phyloP scores from a whole-genome alignment of 495 filamentous ascomycete genomes.

The Chaetomium tenue region DNA sequence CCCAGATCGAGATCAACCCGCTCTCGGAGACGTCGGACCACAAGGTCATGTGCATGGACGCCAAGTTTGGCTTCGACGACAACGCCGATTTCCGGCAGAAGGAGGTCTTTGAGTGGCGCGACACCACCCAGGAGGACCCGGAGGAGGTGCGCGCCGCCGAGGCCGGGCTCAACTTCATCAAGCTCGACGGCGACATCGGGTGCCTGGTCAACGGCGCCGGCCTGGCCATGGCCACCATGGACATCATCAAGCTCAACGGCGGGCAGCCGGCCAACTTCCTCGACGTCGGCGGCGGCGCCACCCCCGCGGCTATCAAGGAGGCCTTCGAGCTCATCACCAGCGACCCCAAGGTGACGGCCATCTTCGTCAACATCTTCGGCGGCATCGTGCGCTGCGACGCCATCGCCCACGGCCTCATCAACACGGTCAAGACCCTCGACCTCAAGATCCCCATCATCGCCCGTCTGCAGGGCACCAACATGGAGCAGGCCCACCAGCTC shows the following conservation, averaged over 20 bases:
- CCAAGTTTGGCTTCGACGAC: conserved; percentile 96
- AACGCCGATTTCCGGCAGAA: conserved; percentile 98
- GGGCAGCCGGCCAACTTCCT: conserved; percentile 97
- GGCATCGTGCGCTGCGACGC: conserved; percentile 98
- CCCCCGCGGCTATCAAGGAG: conserved; percentile 91
- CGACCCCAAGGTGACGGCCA: conserved; percentile 96
- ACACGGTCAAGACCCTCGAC: conserved; percentile 89
- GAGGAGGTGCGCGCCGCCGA: conserved; percentile 96
- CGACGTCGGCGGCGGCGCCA: conserved; percentile 96
- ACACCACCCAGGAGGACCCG: conserved; percentile 90
- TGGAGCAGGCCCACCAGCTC: conserved; percentile 91
- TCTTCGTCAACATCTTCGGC: conserved; percentile 99
- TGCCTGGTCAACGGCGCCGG: conserved; percentile 98
- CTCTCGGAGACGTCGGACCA: conserved; percentile 96
- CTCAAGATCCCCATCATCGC: conserved; percentile 95
- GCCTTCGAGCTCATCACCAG: conserved; percentile 98
- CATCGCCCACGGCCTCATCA: conserved; percentile 93
- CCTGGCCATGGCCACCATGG: conserved; percentile 99
- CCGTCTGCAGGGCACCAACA: conserved; percentile 96
- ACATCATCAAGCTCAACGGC: conserved; percentile 99
- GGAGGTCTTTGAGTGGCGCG: conserved; percentile 91
- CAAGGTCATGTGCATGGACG: conserved; percentile 97
- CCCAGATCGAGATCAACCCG: conserved; percentile 99
- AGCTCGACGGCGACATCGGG: conserved; percentile 98
- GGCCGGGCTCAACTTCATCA: conserved; percentile 97